Evolutionary conservation across 2,329 filamentous ascomycete species (phyloP), one percentile per base, ranked within the genome.

Genomic region (Sclerotinia nivalis): DNA sequence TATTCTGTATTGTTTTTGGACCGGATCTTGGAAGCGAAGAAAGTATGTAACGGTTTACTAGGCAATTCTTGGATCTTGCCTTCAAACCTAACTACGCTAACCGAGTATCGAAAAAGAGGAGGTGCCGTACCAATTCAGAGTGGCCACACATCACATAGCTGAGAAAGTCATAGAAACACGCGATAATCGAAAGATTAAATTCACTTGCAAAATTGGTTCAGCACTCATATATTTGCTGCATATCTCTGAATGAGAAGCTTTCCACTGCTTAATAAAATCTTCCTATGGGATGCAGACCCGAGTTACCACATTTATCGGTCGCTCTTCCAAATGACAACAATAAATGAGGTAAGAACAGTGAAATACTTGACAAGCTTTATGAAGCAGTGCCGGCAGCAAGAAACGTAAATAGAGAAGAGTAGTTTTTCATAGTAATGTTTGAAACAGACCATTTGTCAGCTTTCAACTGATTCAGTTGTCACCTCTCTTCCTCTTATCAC

Each of bases 221-320:
- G 34, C 8, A 64, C 49, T 55, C 67, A 65, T 60, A 22, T 52
- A 70, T 70, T 60, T 73, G 74, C 70, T 74, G 72, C 72, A 75
- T 71, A 71, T 76, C 71, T 73, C 68, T 71, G 72, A 69, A 71
- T 60, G 74, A 73, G 70, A 74, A 75, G 74, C 70, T 68, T 70
- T 69, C 65, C 71, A 73, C 66, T 73, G 66, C 72, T 69, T 47
- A 55, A 61, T 54, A 50, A 65, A 66, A 61, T 62, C 10, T 56
- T 31, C 52, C 34, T 65, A 52, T 40, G 66, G 66, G 28, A 28
- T 47, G 65, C 34, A 66, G 59, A 69, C 65, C 64, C 54, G 49
- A 61, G 67, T 65, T 65, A 52, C 49, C 25, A 52, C 34, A 52
- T 52, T 52, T 50, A 50, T 37, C 45, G 15, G 47, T 52, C 34